Conservation (phyloP, 805 yeast genomes). For the Candida succiphila region DNA sequence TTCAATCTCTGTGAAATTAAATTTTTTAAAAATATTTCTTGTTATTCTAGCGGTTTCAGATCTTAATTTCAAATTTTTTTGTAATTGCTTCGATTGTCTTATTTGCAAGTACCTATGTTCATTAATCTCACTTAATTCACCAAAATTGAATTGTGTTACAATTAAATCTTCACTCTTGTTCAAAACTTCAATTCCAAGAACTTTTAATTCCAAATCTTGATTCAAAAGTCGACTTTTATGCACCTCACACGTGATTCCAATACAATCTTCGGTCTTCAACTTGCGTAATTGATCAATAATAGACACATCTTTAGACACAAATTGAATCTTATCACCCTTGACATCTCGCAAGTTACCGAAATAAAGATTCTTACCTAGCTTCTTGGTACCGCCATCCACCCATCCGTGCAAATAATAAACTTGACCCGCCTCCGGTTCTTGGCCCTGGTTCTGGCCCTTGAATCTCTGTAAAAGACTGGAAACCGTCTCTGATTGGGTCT, state of each 20-base stretch:
- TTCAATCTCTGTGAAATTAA: conserved; percentile 71
- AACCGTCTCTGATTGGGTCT: too few species aligned
- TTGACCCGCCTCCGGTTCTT: background rate
- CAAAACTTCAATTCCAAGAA: conserved; percentile 41
- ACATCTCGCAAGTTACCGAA: conserved; percentile 73
- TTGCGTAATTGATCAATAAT: conserved; percentile 29
- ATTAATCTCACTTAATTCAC: conserved; percentile 41
- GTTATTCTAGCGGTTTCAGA: conserved; percentile 41
- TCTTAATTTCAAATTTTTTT: conserved; percentile 44
- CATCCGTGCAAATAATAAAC: conserved; percentile 59
- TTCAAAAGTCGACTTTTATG: conserved; percentile 18
- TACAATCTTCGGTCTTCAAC: conserved; percentile 64
- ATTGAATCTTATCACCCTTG: conserved; percentile 57
- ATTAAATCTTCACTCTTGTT: conserved; percentile 48
- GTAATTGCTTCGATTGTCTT: conserved; percentile 48
- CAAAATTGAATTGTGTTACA: conserved; percentile 59
- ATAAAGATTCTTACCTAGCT: conserved; percentile 49
- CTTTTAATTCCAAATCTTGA: conserved; percentile 44
- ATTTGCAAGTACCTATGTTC: conserved; percentile 77
- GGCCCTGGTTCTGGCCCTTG: too few species aligned
- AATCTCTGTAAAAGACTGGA: too few species aligned
- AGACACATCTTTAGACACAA: conserved; percentile 31
- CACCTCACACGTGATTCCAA: conserved; percentile 50
- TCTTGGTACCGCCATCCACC: conserved; percentile 67
- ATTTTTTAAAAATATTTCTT: conserved; percentile 24